Percentiles rank a stretch among this genome's conserved stretches.
phyloP scores from a whole-genome alignment of 768 basidiomycete genomes.

The Cyclocybe aegerita region DNA sequence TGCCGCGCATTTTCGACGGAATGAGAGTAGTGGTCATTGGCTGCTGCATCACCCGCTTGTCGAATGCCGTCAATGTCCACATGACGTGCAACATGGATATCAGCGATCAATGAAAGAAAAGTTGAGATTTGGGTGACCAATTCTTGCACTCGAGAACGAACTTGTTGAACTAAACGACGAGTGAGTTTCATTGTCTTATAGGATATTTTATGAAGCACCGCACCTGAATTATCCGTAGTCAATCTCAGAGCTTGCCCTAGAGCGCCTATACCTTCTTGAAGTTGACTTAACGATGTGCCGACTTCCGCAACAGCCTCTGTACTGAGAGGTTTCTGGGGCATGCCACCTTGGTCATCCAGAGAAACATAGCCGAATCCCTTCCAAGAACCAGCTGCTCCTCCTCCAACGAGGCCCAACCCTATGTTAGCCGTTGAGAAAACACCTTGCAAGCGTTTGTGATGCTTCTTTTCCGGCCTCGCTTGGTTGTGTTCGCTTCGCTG shows the following conservation, averaged over 20 bases:
- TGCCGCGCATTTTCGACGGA: slow-evolving; percentile 69
- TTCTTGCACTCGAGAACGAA: slow-evolving; percentile 44
- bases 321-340: slow-evolving; percentile 47
- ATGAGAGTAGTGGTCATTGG: slow-evolving; percentile 55
- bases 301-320: slow-evolving; percentile 56
- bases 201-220: slow-evolving; percentile 9
- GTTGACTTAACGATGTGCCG: slow-evolving; percentile 39
- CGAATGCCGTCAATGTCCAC: slow-evolving; percentile 81
- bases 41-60: slow-evolving; percentile 41
- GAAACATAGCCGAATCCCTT: slow-evolving; percentile 84
- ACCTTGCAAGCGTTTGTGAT: slow-evolving; percentile 58
- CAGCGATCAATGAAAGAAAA: slow-evolving; percentile 58
- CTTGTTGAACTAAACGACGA: slow-evolving; percentile 35
- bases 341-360: slow-evolving; percentile 45
- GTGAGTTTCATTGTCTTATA: neutral
- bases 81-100: slow-evolving; percentile 77
- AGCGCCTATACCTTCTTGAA: slow-evolving; percentile 50
- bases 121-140: slow-evolving; percentile 55
- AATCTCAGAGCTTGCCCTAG: slow-evolving; percentile 33
- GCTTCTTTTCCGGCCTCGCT: slow-evolving; percentile 25
- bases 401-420: slow-evolving; percentile 79
- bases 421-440: slow-evolving; percentile 61
- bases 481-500: slow-evolving; percentile 50
- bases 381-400: slow-evolving; percentile 75
- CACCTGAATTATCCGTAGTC: slow-evolving; percentile 37